Evolutionary conservation across 306 rosid species (phyloP).

Genomic region (Acacia melanoxylon): DNA sequence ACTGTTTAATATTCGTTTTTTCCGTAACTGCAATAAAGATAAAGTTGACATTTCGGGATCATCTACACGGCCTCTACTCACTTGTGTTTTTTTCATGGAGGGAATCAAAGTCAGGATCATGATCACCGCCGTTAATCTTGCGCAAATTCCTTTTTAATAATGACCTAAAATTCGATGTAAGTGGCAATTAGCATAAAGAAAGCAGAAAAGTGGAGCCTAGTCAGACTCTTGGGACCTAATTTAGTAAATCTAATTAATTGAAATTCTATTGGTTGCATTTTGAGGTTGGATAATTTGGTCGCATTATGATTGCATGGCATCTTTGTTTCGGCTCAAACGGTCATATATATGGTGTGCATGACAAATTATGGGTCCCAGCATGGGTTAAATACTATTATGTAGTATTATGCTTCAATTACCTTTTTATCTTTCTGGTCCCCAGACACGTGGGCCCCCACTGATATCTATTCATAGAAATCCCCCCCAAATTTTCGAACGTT

Average conservation of each 20-base stretch:
- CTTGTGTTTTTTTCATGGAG: not conserved
- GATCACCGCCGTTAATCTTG: not conserved
- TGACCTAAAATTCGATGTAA: not conserved
- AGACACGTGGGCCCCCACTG: constrained; percentile 22
- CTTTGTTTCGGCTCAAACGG: constrained; percentile 43
- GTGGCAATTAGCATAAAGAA: not conserved
- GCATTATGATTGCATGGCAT: not conserved
- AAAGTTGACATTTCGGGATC: not conserved
- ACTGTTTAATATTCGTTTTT: not conserved
- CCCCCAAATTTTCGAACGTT: constrained; percentile 46
- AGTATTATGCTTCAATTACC: constrained; percentile 13
- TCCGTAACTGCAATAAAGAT: not conserved
- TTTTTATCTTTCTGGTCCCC: not conserved
- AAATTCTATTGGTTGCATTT: not conserved
- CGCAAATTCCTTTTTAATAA: not conserved
- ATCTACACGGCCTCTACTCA: not conserved
- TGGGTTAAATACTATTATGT: constrained; percentile 50
- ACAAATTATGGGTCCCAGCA: constrained; percentile 52
- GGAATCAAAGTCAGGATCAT: not conserved
- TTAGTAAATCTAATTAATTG: not conserved
- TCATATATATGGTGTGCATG: constrained; percentile 29
- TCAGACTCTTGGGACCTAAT: not conserved
- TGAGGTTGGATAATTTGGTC: not conserved
- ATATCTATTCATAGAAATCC: not conserved
- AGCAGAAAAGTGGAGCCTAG: not conserved